phyloP scores from a whole-genome alignment of 164 flowering plant genomes.

The Stephania cephalantha region DNA sequence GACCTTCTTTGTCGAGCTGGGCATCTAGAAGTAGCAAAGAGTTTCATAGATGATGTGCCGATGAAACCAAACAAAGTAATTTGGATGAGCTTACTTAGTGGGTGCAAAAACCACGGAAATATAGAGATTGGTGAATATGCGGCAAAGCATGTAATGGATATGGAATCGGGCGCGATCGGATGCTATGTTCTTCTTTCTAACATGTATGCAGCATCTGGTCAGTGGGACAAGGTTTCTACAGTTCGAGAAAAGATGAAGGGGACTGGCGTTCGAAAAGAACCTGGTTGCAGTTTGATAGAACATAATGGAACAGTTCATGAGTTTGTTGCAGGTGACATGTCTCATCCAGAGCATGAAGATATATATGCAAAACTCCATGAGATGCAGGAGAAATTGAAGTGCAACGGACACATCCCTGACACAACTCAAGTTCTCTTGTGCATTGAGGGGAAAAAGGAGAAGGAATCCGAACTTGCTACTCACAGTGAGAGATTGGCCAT shows the following conservation, averaged over 20 bases:
- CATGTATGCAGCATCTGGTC: conserved; percentile 17
- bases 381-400: conserved; percentile 16
- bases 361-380: conserved; percentile 21
- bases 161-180: conserved; percentile 15
- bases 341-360: conserved; percentile 15
- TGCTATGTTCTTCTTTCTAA: conserved; percentile 21
- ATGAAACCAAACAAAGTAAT: conserved; percentile 12
- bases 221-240: conserved; percentile 13
- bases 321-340: conserved; percentile 16
- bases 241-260: conserved; percentile 19
- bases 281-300: conserved; percentile 20
- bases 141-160: conserved; percentile 11
- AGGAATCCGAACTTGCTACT: conserved; percentile 17
- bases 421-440: conserved; percentile 16
- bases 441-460: conserved; percentile 19
- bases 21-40: conserved; percentile 19
- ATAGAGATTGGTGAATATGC: conserved; percentile 18
- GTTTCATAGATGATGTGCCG: conserved; percentile 17
- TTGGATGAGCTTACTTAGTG: conserved; percentile 20
- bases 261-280: conserved; percentile 15
- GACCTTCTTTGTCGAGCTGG: conserved; percentile 21
- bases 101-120: conserved; percentile 15
- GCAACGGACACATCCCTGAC: conserved; percentile 19
- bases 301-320: conserved; percentile 10
- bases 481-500: conserved; percentile 24